Conservation (phyloP, 495 filamentous ascomycete genomes). For the Penicillium argentinense region DNA sequence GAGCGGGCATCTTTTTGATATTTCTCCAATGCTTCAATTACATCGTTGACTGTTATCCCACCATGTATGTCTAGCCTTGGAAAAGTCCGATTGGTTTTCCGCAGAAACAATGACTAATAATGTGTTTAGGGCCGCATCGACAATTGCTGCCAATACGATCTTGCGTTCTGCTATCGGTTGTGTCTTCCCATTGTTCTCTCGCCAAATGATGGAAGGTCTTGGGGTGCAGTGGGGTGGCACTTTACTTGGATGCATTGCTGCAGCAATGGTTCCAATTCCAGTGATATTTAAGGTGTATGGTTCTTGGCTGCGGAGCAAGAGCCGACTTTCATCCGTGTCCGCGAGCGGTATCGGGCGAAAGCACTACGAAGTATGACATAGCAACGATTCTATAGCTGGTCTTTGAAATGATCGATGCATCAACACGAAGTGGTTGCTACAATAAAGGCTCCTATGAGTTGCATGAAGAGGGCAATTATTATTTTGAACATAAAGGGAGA, state of each 20-base stretch:
- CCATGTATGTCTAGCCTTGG: slow-evolving; percentile 60
- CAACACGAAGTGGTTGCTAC: no score
- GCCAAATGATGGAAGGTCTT: slow-evolving; percentile 74
- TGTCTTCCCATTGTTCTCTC: slow-evolving; percentile 76
- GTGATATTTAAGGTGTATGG: slow-evolving; percentile 34
- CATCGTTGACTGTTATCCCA: slow-evolving; percentile 39
- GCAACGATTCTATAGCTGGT: background rate
- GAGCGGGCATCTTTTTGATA: slow-evolving; percentile 30
- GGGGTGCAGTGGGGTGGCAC: slow-evolving; percentile 77
- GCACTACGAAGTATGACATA: slow-evolving; percentile 5
- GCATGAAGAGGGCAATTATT: no score
- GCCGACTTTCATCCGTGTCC: slow-evolving; percentile 23
- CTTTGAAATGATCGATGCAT: no score
- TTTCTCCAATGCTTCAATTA: slow-evolving; percentile 39
- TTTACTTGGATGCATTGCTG: slow-evolving; percentile 72
- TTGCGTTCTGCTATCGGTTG: slow-evolving; percentile 73
- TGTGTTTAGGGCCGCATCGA: slow-evolving; percentile 72
- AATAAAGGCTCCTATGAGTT: no score
- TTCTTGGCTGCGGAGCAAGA: slow-evolving; percentile 28
- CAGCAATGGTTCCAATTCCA: slow-evolving; percentile 70
- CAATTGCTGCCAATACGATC: slow-evolving; percentile 85
- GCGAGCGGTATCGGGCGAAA: slow-evolving; percentile 8
- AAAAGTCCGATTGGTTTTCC: no score
- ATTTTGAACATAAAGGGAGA: no score
- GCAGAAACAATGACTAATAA: no score